Evolutionary conservation across 257 asterid genomes (phyloP).

Genomic region (Echium plantagineum): DNA sequence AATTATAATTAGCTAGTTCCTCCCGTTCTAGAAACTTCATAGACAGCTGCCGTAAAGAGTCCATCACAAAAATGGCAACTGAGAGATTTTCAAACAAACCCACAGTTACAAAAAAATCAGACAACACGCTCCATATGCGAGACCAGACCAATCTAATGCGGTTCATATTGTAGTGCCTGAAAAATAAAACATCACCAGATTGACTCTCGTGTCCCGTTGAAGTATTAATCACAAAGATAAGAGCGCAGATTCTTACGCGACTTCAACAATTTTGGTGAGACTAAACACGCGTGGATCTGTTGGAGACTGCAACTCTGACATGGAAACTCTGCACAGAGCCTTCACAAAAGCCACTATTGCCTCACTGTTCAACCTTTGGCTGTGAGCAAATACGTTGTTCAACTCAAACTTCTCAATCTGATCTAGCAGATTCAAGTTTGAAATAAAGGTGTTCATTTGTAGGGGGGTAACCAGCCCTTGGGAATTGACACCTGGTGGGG

Average conservation of each 20-base stretch:
- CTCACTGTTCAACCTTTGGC: slow-evolving; percentile 96
- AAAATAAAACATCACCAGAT: slow-evolving; percentile 19
- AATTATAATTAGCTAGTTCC: slow-evolving; percentile 92
- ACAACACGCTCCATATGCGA: slow-evolving; percentile 93
- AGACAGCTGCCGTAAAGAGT: slow-evolving; percentile 91
- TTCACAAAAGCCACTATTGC: slow-evolving; percentile 90
- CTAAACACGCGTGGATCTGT: slow-evolving; percentile 98
- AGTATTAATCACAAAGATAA: slow-evolving; percentile 19
- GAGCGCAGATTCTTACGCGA: slow-evolving; percentile 85
- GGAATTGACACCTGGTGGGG: slow-evolving; percentile 53
- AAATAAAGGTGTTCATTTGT: slow-evolving; percentile 78
- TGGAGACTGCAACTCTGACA: slow-evolving; percentile 96
- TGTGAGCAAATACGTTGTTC: slow-evolving; percentile 96
- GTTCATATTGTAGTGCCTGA: slow-evolving; percentile 98
- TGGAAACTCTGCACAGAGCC: slow-evolving; percentile 93
- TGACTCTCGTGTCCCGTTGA: slow-evolving; percentile 14
- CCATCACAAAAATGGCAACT: slow-evolving; percentile 98
- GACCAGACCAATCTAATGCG: slow-evolving; percentile 99
- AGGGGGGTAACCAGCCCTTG: slow-evolving; percentile 77
- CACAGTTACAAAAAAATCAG: slow-evolving; percentile 90
- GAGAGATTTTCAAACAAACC: slow-evolving; percentile 94
- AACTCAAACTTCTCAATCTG: slow-evolving; percentile 94
- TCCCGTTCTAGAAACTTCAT: slow-evolving; percentile 97
- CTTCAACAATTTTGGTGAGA: slow-evolving; percentile 98
- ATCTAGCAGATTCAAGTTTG: slow-evolving; percentile 87